phyloP scores from a whole-genome alignment of 305 asterid species.

The Andrographis paniculata region DNA sequence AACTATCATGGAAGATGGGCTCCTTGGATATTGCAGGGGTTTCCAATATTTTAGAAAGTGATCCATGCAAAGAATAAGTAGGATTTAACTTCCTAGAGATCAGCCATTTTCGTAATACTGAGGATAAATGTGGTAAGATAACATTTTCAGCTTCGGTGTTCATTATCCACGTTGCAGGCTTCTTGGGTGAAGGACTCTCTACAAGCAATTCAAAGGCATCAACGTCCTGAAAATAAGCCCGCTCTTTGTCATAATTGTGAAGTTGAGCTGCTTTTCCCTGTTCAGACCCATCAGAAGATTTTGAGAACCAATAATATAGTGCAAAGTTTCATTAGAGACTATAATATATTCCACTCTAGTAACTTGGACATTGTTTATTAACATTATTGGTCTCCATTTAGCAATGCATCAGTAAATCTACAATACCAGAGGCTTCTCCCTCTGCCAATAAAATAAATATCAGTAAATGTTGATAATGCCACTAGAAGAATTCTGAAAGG shows the following conservation, averaged over 20 bases:
- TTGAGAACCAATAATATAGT: conserved; percentile 6
- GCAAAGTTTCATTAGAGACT: conserved; percentile 6
- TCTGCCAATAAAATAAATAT: not conserved
- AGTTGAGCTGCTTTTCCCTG: conserved; percentile 51
- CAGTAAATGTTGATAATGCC: conserved; percentile 5
- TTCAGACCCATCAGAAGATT: conserved; percentile 19
- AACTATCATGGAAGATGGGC: conserved; percentile 19
- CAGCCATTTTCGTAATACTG: conserved; percentile 72
- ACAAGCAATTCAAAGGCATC: conserved; percentile 82
- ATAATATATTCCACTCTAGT: conserved; percentile 3
- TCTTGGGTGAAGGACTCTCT: conserved; percentile 98
- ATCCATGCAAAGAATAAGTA: conserved; percentile 46
- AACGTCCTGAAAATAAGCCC: conserved; percentile 79
- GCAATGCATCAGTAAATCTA: conserved; percentile 3
- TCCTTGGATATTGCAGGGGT: conserved; percentile 38
- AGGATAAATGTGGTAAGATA: conserved; percentile 54
- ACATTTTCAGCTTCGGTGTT: conserved; percentile 34
- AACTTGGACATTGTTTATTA: conserved; percentile 4
- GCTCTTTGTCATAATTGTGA: conserved; percentile 62
- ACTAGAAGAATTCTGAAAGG: conserved; percentile 1
- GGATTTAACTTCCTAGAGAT: conserved; percentile 44
- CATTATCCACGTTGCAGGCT: conserved; percentile 59
- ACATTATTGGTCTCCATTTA: conserved; percentile 8
- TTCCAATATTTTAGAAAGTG: conserved; percentile 71
- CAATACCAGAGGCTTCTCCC: not conserved